Base-by-base conservation (phyloP, 495 filamentous ascomycete species). In the Neurospora sp. region DNA sequence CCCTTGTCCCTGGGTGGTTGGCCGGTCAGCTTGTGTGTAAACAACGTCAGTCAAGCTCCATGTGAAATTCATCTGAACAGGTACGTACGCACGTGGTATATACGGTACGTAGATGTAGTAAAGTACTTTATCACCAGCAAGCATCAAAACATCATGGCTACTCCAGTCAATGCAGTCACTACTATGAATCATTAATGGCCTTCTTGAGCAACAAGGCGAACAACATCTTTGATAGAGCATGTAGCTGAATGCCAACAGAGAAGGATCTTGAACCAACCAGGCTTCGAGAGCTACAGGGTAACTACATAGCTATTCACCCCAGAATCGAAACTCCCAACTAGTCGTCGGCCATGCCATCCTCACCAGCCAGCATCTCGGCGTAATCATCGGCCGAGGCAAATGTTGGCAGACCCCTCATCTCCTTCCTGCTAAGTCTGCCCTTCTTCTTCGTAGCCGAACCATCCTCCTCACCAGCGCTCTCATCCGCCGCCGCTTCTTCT, bases 361-460 rank as follows among this genome's bases (percentile, higher is more conserved):
- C 93, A 70, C 84, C 89, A 14, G 85, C 92, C 76, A 99, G 78
- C 85, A 98, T 86, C 74, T 91, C 91, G 35, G 94, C 95, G 82
- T 98, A 98, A 77, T 99, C 96, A 27, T 98, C 96, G 22, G 86
- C 90, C 40, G 92, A 94, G 27, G 96, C 96, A 83, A 98, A 99
- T 0, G 89, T 96, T 4, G 96, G 96, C 74, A 99, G 84, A 75
- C 88, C 87, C 86, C 92, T 96, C 77, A 98, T 83, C 87, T 94
- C 94, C 87, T 90, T 90, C 77, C 85, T 89, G 84, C 92, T 93
- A 73, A 87, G 85, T 79, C 86, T 89, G 70, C 84, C 84, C 73
- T 86, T 73, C 45, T 72, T 81, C 68, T 82, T 82, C 10, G 76
- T 74, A n/a, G 80, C 79, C 38, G 70, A 76, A 31, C 42, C n/a